These are phyloP conservation scores for Beta macrorhiza DNA, from an alignment of 179 eudicot genomes.

Conservation along the genomic window DNA sequence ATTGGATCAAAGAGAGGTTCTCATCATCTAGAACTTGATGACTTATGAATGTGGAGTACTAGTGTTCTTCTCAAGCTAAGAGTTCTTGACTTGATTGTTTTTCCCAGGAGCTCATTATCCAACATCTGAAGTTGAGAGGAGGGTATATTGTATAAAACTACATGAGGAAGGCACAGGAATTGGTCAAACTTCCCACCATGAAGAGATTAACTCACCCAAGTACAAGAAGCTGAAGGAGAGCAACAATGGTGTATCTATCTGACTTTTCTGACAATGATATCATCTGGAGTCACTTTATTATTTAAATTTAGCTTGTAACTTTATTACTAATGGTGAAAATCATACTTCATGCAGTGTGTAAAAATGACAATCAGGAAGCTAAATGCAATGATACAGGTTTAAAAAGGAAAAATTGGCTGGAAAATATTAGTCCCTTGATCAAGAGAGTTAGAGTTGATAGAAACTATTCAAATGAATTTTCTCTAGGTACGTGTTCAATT, in stretches of 20 bases:
- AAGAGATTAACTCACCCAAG: constrained; percentile 1
- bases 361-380: background rate
- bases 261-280: background rate
- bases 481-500: constrained; percentile 15
- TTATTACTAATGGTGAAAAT: background rate
- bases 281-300: background rate
- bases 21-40: too few relatives aligned
- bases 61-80: background rate
- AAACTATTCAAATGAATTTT: constrained; percentile 8
- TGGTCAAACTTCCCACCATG: background rate
- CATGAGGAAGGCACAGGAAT: background rate
- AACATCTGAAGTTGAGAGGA: constrained; percentile 5
- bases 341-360: constrained; percentile 15
- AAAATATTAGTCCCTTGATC: constrained; percentile 8
- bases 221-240: constrained; percentile 23
- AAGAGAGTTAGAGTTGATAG: constrained; percentile 25
- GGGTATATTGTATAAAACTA: background rate
- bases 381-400: constrained; percentile 10
- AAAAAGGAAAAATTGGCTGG: constrained; percentile 30
- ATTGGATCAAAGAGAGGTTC: too few relatives aligned
- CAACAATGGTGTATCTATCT: constrained; percentile 11
- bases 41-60: background rate
- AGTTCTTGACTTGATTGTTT: background rate
- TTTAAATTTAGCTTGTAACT: background rate
- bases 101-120: constrained; percentile 29